phyloP scores from a whole-genome alignment of 352 stramenopile genomes.

The Pythium phragmitis region DNA sequence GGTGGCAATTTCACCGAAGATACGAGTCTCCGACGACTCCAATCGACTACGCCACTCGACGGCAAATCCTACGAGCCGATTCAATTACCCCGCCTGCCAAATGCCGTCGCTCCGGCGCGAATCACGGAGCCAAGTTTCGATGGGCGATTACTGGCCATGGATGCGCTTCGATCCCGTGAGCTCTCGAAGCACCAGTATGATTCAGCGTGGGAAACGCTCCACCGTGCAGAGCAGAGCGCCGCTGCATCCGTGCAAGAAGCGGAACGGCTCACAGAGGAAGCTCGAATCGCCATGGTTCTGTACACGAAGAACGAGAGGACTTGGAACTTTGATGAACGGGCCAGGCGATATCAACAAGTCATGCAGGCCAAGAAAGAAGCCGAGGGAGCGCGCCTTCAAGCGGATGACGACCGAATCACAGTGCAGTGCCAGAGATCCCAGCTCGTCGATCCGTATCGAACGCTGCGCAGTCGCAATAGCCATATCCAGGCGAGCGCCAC shows the following conservation, averaged over 20 bases:
- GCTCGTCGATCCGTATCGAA: constrained; percentile 44
- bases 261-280: constrained; percentile 54
- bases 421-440: constrained; percentile 32
- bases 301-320: constrained; percentile 56
- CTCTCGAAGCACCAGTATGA: constrained; percentile 32
- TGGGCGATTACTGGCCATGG: constrained; percentile 34
- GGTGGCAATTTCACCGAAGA: too few species aligned
- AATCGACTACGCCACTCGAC: neutral
- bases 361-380: constrained; percentile 54
- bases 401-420: constrained; percentile 36
- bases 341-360: constrained; percentile 48
- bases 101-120: constrained; percentile 4
- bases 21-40: neutral
- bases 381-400: constrained; percentile 38
- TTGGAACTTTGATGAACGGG: constrained; percentile 66
- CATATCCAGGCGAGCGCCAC: neutral
- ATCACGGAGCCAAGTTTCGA: constrained; percentile 20
- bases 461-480: neutral
- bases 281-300: constrained; percentile 54
- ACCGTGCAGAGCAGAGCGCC: constrained; percentile 32
- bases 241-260: constrained; percentile 36
- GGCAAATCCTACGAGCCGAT: constrained; percentile 17
- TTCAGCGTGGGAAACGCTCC: constrained; percentile 31
- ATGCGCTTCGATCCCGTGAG: constrained; percentile 39
- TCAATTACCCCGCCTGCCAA: constrained; percentile 17